Conservation (phyloP, 768 basidiomycete species). For the Leccinum variicolor region DNA sequence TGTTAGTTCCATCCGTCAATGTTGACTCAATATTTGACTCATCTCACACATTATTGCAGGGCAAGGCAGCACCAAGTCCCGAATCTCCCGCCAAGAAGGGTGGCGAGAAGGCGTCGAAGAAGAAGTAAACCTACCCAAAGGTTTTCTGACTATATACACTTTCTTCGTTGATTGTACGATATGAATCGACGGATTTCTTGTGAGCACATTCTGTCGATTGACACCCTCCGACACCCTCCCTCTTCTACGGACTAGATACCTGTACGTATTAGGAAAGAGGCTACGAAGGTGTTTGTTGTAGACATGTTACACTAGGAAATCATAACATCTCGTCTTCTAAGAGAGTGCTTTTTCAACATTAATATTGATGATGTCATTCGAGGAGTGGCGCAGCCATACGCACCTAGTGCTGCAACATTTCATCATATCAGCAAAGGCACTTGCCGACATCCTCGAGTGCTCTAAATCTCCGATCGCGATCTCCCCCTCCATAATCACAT, state of each 20-base stretch:
- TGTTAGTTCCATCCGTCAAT: conserved; percentile 6
- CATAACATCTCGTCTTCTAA: background rate
- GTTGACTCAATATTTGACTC: background rate
- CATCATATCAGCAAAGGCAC: background rate
- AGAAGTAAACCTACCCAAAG: conserved; percentile 21
- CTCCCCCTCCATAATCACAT: background rate
- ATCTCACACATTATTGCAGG: conserved; percentile 8
- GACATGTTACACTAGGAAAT: background rate
- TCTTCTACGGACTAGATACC: background rate
- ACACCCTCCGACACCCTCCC: background rate
- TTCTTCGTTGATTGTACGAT: conserved; percentile 2
- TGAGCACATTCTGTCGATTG: background rate
- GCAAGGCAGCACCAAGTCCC: conserved; percentile 16
- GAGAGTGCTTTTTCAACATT: background rate
- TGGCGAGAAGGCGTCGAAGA: conserved; percentile 27
- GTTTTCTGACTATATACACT: background rate
- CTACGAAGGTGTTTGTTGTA: conserved; percentile 3
- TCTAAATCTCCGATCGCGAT: background rate
- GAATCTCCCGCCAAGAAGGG: conserved; percentile 31
- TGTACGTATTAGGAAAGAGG: background rate
- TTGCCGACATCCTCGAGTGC: background rate
- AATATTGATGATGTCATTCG: background rate
- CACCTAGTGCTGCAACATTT: background rate
- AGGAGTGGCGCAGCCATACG: background rate
- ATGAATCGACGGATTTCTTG: background rate